Evolutionary conservation across 2,329 filamentous ascomycete genomes (phyloP).

Genomic region (Harringtonia aguacate): DNA sequence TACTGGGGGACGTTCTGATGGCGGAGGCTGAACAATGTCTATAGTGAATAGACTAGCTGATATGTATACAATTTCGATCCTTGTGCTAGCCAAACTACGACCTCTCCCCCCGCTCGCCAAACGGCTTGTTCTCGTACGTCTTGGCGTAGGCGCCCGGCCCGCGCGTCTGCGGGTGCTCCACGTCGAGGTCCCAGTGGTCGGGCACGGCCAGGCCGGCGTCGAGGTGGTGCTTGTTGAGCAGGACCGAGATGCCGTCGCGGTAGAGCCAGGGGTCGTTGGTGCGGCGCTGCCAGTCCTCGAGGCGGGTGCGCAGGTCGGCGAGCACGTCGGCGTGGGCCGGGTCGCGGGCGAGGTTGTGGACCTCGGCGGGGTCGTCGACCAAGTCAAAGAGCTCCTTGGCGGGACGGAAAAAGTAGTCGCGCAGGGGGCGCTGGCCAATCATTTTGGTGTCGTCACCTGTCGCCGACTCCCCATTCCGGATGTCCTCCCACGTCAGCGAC

Average conservation of each 20-base stretch:
- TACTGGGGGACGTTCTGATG: slow-evolving; percentile 19
- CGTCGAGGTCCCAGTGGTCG: slow-evolving; percentile 16
- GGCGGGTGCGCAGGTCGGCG: not conserved
- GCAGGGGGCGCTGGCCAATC: slow-evolving; percentile 28
- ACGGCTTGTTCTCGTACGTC: slow-evolving; percentile 9
- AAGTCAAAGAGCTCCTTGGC: slow-evolving; percentile 37
- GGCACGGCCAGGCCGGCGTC: slow-evolving; percentile 17
- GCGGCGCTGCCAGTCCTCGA: slow-evolving; percentile 19
- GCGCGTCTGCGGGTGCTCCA: slow-evolving; percentile 6
- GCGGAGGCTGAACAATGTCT: too few relatives aligned
- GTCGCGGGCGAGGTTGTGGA: slow-evolving; percentile 29
- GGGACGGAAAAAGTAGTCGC: slow-evolving; percentile 30
- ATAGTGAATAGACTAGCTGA: too few relatives aligned
- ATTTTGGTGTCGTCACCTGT: slow-evolving; percentile 11
- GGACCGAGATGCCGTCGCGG: slow-evolving; percentile 16
- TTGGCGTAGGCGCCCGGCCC: slow-evolving; percentile 15
- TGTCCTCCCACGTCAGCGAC: slow-evolving; percentile 30
- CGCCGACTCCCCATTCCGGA: slow-evolving; percentile 22
- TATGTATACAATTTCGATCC: too few relatives aligned
- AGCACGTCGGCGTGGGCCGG: slow-evolving; percentile 13
- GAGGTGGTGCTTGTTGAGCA: slow-evolving; percentile 9
- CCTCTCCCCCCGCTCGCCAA: too few relatives aligned
- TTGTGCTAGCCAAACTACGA: too few relatives aligned
- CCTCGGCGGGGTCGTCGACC: slow-evolving; percentile 31
- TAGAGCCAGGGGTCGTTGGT: slow-evolving; percentile 19